Base-by-base conservation (phyloP, 257 asterid species). In the Misopates orontium region DNA sequence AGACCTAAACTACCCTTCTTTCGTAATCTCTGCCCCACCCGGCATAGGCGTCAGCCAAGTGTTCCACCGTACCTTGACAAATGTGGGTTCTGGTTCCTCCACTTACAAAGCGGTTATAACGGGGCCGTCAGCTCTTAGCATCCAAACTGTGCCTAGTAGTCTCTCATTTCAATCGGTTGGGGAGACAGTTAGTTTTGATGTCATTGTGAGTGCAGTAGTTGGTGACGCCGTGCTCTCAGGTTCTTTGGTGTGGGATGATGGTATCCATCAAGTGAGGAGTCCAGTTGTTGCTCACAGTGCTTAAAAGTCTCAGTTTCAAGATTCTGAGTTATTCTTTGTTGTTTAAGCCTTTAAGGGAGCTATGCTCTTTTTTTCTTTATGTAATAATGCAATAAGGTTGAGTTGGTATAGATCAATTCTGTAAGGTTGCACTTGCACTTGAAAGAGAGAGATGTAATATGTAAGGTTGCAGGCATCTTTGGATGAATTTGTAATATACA, bases 1-100 rank as follows among this genome's bases (percentile, higher is more conserved):
- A 82, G 90, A 84, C 67, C 77, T 89, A 40, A 88, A 86, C 64
- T 80, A 86, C 8, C 89, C 95, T 0, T 86, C 95, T 0, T 84
- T 88, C 68, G 31, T 84, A 0, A 39, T 84, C 47, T 78, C 90
- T 1, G 73, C 54, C 22, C 0, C 60, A 2, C 7, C 69, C 0
- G 56, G 72, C 19, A 42, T 40, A 2, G 52, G 68, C 1, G 24
- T 66, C 39, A 78, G 52, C 44, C 78, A 69, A 0, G 68, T 68
- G 32, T 88, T 81, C 53, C 80, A 74, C 50, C 76, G 95, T 49
- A 82, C 75, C 0, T 79, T 88, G 25, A 88, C 95, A 8, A 88
- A 84, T 6, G 90, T 87, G 47, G 93, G 96, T 2, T 73, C 84
- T 8, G 64, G 88, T 0, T 41, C 77, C 4, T 87, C 96, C 10